Percentiles rank a stretch among this genome's conserved stretches.
These are phyloP conservation scores for Penicillium brevicompactum DNA, from an alignment of 2,329 filamentous ascomycete species.

Conservation along the genomic window DNA sequence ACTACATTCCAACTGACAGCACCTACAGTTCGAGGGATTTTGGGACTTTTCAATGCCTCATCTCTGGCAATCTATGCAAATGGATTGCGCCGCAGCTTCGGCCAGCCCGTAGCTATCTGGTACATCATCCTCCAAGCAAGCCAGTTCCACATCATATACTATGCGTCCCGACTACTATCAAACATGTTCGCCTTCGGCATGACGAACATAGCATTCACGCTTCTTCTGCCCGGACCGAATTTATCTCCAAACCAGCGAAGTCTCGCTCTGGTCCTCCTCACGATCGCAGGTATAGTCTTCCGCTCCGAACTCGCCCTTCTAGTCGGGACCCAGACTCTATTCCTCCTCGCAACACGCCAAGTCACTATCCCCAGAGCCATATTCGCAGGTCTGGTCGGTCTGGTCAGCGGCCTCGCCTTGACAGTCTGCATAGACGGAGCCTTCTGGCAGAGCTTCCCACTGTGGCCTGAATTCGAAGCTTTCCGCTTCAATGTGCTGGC, in stretches of 20 bases:
- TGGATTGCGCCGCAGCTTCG: constrained; percentile 68
- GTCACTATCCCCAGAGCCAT: constrained; percentile 61
- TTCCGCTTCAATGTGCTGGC: constrained; percentile 91
- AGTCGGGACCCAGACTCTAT: constrained; percentile 67
- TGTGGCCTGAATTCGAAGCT: constrained; percentile 88
- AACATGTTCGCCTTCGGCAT: constrained; percentile 96
- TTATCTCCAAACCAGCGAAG: constrained; percentile 49
- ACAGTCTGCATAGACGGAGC: constrained; percentile 84
- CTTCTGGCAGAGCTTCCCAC: constrained; percentile 78
- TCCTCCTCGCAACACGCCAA: constrained; percentile 61
- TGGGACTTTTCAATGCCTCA: constrained; percentile 75
- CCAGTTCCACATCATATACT: constrained; percentile 93
- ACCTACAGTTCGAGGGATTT: constrained; percentile 65
- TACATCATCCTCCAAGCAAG: constrained; percentile 75
- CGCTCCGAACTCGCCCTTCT: constrained; percentile 86
- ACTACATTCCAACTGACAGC: constrained; percentile 2
- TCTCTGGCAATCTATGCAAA: constrained; percentile 68
- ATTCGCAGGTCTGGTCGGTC: constrained; percentile 66
- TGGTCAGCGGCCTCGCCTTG: constrained; percentile 68
- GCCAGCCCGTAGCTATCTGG: constrained; percentile 71
- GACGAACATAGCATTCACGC: constrained; percentile 47
- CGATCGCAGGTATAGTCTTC: constrained; percentile 80
- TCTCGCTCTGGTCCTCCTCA: constrained; percentile 72
- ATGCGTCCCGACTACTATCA: constrained; percentile 85
- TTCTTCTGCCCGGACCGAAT: constrained; percentile 50